phyloP scores from a whole-genome alignment of 2,329 filamentous ascomycete genomes.

The Colletotrichum australisinense region DNA sequence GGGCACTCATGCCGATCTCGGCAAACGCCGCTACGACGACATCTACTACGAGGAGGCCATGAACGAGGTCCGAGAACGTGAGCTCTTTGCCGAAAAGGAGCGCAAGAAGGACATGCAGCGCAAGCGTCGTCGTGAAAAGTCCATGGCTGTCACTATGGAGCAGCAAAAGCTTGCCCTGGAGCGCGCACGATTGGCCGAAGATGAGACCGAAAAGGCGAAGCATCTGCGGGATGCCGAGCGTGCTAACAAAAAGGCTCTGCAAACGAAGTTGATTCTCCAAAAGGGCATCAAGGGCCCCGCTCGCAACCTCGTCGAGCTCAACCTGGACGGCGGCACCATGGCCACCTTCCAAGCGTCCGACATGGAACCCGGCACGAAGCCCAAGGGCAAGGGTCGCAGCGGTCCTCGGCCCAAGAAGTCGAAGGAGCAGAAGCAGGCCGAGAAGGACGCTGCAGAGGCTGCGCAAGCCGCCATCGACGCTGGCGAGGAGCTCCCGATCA shows the following conservation, averaged over 20 bases:
- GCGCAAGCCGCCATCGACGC: slow-evolving; percentile 87
- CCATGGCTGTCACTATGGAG: slow-evolving; percentile 92
- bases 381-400: slow-evolving; percentile 64
- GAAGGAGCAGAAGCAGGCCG: slow-evolving; percentile 85
- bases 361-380: slow-evolving; percentile 59
- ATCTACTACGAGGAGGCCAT: slow-evolving; percentile 84
- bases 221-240: slow-evolving; percentile 88
- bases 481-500: slow-evolving; percentile 76
- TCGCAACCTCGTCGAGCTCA: slow-evolving; percentile 74
- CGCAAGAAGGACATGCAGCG: slow-evolving; percentile 99
- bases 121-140: slow-evolving; percentile 94
- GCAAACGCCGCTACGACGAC: slow-evolving; percentile 81
- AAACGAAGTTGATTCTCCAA: slow-evolving; percentile 87
- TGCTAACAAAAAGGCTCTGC: slow-evolving; percentile 91
- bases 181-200: slow-evolving; percentile 80
- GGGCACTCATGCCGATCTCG: slow-evolving; percentile 74
- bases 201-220: slow-evolving; percentile 84
- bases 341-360: slow-evolving; percentile 83
- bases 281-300: slow-evolving; percentile 86
- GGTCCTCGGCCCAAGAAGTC: slow-evolving; percentile 88
- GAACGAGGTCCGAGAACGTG: slow-evolving; percentile 87
- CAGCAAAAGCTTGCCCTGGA: slow-evolving; percentile 86
- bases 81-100: slow-evolving; percentile 95
- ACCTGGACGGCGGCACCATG: slow-evolving; percentile 87
- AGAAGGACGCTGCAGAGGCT: slow-evolving; percentile 85